Base-by-base conservation (phyloP, 2,329 filamentous ascomycete species). In the Aspergillus quadrilineatus region DNA sequence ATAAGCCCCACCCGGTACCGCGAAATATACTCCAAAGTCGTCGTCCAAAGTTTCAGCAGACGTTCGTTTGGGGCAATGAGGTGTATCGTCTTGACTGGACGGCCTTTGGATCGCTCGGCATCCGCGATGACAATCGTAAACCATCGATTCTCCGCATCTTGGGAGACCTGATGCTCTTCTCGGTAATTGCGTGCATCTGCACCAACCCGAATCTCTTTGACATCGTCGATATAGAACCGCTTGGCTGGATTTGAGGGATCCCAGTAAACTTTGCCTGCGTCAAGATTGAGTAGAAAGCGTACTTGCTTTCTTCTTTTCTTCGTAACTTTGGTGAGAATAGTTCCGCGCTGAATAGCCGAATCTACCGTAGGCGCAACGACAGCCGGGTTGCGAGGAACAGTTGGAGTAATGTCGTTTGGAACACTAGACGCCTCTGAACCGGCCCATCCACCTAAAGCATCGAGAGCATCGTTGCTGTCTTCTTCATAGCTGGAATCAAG, bases 161-260 rank as follows among this genome's bases (percentile, higher is more conserved):
- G 83, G 0, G 87, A 77, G 22, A 94, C 78, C 39, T 86, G 85
- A 68, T 89, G 90, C 72, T 97, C 92, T 66, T 93, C 86, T 42
- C 90, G 88, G 70, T 96, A 96, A 70, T 96, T 93, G 56, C 89
- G 86, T 15, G 93, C 90, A 69, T 97, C 90, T 10, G 84, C 83
- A 15, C 90, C 92, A 34, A 87, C 85, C 60, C 92, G 87, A 47
- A 97, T 92, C 68, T 96, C 92, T 67, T 90, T 89, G 67, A 99
- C 93, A 71, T 97, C 92, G 67, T 99, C 94, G 60, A 99, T 90
- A 72, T 96, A 95, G 62, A 99, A 89, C 52, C 85, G 86, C 72
- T 97, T 97, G 26, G 86, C 84, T 1, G 89, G 87, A 36, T 90
- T 86, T 7, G 82, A 85, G 46, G 86, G 83, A 72, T 96, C 89